Evolutionary conservation across 1,284 basidiomycete genomes (phyloP).

Genomic region (Exsudoporus floridanus): DNA sequence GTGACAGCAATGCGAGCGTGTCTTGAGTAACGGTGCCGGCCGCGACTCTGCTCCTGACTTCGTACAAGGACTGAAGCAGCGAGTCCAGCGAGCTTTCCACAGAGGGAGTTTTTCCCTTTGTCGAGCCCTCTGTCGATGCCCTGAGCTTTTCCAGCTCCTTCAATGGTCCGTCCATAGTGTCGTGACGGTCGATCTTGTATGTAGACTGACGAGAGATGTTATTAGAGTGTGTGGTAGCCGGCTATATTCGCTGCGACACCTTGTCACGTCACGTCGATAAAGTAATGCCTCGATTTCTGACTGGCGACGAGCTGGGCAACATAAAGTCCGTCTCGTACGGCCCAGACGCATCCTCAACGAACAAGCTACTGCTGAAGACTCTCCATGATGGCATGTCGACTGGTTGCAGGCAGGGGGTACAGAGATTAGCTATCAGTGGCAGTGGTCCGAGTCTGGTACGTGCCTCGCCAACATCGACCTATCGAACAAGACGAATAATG

Average conservation of each 20-base stretch:
- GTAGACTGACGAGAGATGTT: not conserved
- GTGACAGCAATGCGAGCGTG: conserved; percentile 54
- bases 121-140: conserved; percentile 48
- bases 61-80: conserved; percentile 60
- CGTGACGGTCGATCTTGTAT: not conserved
- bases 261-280: conserved; percentile 27
- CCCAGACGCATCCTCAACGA: conserved; percentile 19
- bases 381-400: conserved; percentile 37
- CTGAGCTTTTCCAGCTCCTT: conserved; percentile 77
- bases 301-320: conserved; percentile 72
- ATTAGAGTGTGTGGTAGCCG: not conserved
- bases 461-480: conserved; percentile 8
- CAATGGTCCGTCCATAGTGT: conserved; percentile 63
- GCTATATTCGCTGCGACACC: not conserved
- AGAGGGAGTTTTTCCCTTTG: conserved; percentile 56
- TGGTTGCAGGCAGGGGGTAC: conserved; percentile 33
- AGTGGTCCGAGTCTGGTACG: conserved; percentile 40
- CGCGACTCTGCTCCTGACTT: conserved; percentile 55
- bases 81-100: conserved; percentile 67
- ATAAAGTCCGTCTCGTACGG: conserved; percentile 59
- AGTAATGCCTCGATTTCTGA: conserved; percentile 62
- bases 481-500: conserved; percentile 23
- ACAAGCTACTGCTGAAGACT: conserved; percentile 35
- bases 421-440: conserved; percentile 43
- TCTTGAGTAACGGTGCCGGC: conserved; percentile 55